Evolutionary conservation across 306 rosid species (phyloP).

Genomic region (Citrullus amarus): DNA sequence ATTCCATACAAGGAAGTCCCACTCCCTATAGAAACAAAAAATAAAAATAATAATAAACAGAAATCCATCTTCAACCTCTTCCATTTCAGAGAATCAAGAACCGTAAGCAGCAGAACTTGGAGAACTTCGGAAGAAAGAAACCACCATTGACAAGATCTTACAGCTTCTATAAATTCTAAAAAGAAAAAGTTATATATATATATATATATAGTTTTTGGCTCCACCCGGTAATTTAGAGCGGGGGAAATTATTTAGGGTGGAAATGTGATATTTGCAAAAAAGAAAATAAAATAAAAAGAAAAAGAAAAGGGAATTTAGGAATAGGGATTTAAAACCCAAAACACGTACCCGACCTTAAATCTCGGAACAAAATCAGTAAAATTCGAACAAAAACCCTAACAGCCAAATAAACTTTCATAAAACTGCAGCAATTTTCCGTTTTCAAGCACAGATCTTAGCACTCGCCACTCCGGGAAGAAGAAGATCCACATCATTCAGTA

Average conservation of each 20-base stretch:
- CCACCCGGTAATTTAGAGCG: neutral
- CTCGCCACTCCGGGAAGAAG: neutral
- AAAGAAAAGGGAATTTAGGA: neutral
- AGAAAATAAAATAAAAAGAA: neutral
- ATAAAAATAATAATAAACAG: neutral
- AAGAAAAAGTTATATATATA: neutral
- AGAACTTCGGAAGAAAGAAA: neutral
- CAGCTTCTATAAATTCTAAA: neutral
- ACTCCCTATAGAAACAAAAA: neutral
- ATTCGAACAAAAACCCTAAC: slow-evolving; percentile 6
- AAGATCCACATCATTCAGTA: neutral
- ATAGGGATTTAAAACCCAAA: neutral
- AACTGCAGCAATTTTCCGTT: neutral
- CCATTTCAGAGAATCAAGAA: neutral
- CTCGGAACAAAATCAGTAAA: neutral
- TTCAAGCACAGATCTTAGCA: neutral
- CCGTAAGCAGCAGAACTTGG: neutral
- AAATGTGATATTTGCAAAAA: neutral
- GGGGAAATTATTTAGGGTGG: neutral
- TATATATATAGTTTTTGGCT: neutral
- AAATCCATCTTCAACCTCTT: neutral
- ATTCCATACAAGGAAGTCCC: neutral
- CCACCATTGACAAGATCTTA: neutral
- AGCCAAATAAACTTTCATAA: neutral
- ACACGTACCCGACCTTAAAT: neutral